Percentiles rank a stretch among this genome's conserved stretches.
Conservation (phyloP, 2,329 filamentous ascomycete genomes). For the Amauroascus verrucosus region DNA sequence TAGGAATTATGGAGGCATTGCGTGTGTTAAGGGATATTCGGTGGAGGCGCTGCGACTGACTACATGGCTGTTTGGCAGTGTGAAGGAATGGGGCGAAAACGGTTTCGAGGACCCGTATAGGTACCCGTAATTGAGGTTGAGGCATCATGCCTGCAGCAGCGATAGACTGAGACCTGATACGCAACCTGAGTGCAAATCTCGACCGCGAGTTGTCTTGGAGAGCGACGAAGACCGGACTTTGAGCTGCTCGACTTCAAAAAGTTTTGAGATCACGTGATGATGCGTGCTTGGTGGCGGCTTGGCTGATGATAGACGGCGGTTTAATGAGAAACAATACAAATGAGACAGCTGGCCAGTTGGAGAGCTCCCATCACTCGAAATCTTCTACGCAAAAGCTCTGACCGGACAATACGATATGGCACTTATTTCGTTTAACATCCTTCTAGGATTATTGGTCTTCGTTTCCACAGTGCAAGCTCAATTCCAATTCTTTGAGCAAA, state of each 20-base stretch:
- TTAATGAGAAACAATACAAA: background rate
- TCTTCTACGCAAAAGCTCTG: background rate
- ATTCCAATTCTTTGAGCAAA: slow-evolving; percentile 97
- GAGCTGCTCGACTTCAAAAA: background rate
- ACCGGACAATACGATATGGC: background rate
- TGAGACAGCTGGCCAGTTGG: background rate
- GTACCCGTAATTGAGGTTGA: slow-evolving; percentile 34
- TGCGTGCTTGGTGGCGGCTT: background rate
- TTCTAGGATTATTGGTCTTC: slow-evolving; percentile 47
- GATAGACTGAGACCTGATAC: slow-evolving; percentile 8
- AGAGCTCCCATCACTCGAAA: background rate
- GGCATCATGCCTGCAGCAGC: slow-evolving; percentile 27
- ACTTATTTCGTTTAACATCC: background rate
- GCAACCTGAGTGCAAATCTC: background rate
- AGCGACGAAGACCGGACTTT: background rate
- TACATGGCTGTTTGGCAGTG: slow-evolving; percentile 4
- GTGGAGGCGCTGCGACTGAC: slow-evolving; percentile 18
- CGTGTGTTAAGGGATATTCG: slow-evolving; percentile 2
- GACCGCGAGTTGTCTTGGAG: background rate
- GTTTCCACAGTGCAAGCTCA: slow-evolving; percentile 57
- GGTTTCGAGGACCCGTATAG: slow-evolving; percentile 32
- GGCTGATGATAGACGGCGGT: background rate
- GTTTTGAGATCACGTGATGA: background rate
- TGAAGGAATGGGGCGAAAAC: slow-evolving; percentile 26
- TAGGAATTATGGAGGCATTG: background rate